These are phyloP conservation scores for Skeletonema tropicum DNA, from an alignment of 108 stramenopile species.

Conservation along the genomic window DNA sequence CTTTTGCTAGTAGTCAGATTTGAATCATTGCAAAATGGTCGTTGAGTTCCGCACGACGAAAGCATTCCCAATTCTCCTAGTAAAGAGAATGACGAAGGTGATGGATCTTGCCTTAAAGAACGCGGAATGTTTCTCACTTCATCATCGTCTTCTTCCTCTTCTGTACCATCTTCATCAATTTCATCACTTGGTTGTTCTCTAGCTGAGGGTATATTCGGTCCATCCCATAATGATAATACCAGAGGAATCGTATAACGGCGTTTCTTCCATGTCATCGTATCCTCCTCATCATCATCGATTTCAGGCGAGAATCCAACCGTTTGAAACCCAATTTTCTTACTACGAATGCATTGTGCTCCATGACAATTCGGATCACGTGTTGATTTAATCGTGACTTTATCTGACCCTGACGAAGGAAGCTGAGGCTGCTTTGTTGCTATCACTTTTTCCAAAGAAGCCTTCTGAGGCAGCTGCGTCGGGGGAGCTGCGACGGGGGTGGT, in stretches of 20 bases:
- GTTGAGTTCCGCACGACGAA: conserved; percentile 26
- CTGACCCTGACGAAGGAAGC: conserved; percentile 4
- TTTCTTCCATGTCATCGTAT: conserved; percentile 21
- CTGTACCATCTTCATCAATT: neutral
- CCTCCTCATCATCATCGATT: conserved; percentile 9
- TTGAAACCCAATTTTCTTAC: conserved; percentile 42
- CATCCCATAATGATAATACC: conserved; percentile 78
- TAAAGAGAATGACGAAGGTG: conserved; percentile 34
- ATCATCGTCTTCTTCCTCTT: neutral
- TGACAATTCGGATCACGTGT: neutral
- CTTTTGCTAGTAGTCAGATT: neutral
- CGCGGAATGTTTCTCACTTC: conserved; percentile 14
- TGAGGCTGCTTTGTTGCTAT: neutral
- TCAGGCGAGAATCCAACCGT: conserved; percentile 33
- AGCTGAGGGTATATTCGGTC: conserved; percentile 27
- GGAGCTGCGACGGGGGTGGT: neutral
- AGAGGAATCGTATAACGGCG: conserved; percentile 59
- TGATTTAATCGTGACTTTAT: neutral
- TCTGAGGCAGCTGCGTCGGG: neutral
- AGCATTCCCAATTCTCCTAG: conserved; percentile 34
- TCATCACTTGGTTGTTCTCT: neutral
- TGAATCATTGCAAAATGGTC: conserved; percentile 15
- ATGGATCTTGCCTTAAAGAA: conserved; percentile 29
- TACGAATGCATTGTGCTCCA: conserved; percentile 45
- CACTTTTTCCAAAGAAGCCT: neutral